phyloP scores from a whole-genome alignment of 495 filamentous ascomycete species.

The Amphirosellinia nigrospora region DNA sequence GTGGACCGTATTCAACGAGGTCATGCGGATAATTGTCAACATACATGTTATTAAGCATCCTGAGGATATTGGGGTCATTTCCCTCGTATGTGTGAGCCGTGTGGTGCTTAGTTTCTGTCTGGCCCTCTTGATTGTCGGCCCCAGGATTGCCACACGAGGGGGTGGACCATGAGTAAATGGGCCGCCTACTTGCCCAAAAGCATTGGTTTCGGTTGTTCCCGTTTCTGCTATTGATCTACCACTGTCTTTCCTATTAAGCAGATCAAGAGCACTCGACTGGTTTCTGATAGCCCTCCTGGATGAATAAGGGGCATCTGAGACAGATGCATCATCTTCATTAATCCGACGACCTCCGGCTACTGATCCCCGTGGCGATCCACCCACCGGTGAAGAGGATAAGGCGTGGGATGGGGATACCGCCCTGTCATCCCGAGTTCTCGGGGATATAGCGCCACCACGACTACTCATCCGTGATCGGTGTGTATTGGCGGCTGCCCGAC shows the following conservation, averaged over 20 bases:
- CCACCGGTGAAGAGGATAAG: constrained; percentile 32
- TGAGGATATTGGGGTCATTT: constrained; percentile 84
- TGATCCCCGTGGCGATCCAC: constrained; percentile 38
- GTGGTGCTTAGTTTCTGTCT: constrained; percentile 41
- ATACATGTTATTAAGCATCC: constrained; percentile 86
- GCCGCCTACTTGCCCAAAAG: constrained; percentile 83
- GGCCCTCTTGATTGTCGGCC: constrained; percentile 38
- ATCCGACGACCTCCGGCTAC: constrained; percentile 33
- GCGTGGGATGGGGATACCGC: constrained; percentile 36
- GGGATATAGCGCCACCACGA: constrained; percentile 46
- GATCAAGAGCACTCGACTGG: constrained; percentile 80
- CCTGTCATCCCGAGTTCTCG: constrained; percentile 42
- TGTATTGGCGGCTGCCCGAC: constrained; percentile 60
- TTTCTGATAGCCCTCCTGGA: constrained; percentile 55
- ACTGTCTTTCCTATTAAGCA: constrained; percentile 79
- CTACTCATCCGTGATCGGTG: constrained; percentile 55
- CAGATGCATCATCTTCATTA: constrained; percentile 42
- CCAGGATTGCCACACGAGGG: constrained; percentile 36
- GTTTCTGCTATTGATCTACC: constrained; percentile 85
- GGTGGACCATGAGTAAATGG: constrained; percentile 58
- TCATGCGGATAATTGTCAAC: constrained; percentile 90
- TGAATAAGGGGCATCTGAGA: constrained; percentile 49
- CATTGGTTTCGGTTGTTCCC: constrained; percentile 76
- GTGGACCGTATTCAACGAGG: constrained; percentile 77
- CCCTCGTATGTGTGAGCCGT: constrained; percentile 79